Evolutionary conservation across 345 rosid genomes (phyloP), one percentile per base, ranked within the genome.

Genomic region (Hypericum perforatum): DNA sequence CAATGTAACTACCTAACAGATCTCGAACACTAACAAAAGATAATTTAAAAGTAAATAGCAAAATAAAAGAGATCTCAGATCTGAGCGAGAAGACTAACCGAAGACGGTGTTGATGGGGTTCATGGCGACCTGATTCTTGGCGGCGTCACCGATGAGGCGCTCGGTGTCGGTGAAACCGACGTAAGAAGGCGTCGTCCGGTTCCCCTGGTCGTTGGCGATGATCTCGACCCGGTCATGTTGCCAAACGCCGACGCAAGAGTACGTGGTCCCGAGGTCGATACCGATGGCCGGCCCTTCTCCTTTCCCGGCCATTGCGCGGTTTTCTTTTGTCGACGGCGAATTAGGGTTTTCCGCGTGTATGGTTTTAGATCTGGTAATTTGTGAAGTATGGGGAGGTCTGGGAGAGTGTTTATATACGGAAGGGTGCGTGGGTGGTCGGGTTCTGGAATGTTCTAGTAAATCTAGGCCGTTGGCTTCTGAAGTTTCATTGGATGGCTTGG

Each of bases 41-140:
- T n/a, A n/a, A n/a, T n/a, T n/a, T n/a, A n/a, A n/a, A n/a, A n/a
- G n/a, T n/a, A n/a, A 22, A 22, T 22, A 22, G 32, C 2, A 22
- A 22, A 22, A 1, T 1, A 22, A 45, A n/a, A 2, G 7, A 9
- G 7, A 9, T 11, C n/a, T 11, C n/a, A n/a, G 48, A 45, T 45
- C 13, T 9, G 12, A 14, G 9, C 11, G 13, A 7, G 15, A 16
- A 1, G 10, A 45, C 49, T 46, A 13, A 46, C 50, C 50, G 22
- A 46, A 46, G 22, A 46, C 32, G 50, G 50, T 46, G 50, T 46
- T 46, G 50, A 13, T 46, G 8, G 50, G 50, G 50, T 46, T 46
- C 50, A 46, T 46, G 22, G 50, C 50, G 50, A 46, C 50, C 50
- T 46, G 50, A 6, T 46, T 46, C 50, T 46, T 46, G 6, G 50